phyloP scores from a whole-genome alignment of 1,139 yeast species.

The Nematodospora anomalae region DNA sequence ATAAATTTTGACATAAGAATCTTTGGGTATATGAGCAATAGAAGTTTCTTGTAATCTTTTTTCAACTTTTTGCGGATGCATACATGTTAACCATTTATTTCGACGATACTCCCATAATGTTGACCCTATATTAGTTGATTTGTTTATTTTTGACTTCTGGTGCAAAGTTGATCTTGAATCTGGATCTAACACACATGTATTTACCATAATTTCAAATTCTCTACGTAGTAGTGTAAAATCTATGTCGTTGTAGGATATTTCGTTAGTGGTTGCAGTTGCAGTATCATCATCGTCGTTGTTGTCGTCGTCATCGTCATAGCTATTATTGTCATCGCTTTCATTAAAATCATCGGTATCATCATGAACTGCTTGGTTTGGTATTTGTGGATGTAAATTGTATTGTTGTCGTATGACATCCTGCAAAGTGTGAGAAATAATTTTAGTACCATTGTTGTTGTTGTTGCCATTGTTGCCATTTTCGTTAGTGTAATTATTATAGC shows the following conservation, averaged over 20 bases:
- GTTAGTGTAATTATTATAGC: slow-evolving; percentile 2
- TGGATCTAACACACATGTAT: slow-evolving; percentile 10
- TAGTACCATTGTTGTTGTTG: slow-evolving; percentile 1
- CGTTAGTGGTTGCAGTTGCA: slow-evolving; percentile 20
- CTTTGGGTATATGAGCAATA: slow-evolving; percentile 40
- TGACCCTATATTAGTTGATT: slow-evolving; percentile 38
- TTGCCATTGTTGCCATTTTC: too few relatives aligned
- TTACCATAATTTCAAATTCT: slow-evolving; percentile 22
- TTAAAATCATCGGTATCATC: slow-evolving; percentile 14
- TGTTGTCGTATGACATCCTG: slow-evolving; percentile 31
- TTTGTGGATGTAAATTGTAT: too few relatives aligned
- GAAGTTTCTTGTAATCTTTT: slow-evolving; percentile 26
- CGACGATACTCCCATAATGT: slow-evolving; percentile 62
- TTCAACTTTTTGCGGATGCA: slow-evolving; percentile 15
- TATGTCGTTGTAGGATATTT: slow-evolving; percentile 24
- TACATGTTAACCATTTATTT: slow-evolving; percentile 50
- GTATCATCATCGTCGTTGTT: slow-evolving; percentile 12
- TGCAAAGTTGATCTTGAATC: slow-evolving; percentile 16
- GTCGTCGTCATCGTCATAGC: slow-evolving; percentile 17
- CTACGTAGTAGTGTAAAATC: slow-evolving; percentile 29
- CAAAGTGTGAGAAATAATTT: slow-evolving; percentile 19
- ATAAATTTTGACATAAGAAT: slow-evolving; percentile 58
- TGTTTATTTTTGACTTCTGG: too few relatives aligned
- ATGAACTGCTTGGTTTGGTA: slow-evolving; percentile 9
- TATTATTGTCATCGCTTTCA: slow-evolving; percentile 15